Base-by-base conservation (phyloP, 2,329 filamentous ascomycete species). In the Trichocomaceae sp. region DNA sequence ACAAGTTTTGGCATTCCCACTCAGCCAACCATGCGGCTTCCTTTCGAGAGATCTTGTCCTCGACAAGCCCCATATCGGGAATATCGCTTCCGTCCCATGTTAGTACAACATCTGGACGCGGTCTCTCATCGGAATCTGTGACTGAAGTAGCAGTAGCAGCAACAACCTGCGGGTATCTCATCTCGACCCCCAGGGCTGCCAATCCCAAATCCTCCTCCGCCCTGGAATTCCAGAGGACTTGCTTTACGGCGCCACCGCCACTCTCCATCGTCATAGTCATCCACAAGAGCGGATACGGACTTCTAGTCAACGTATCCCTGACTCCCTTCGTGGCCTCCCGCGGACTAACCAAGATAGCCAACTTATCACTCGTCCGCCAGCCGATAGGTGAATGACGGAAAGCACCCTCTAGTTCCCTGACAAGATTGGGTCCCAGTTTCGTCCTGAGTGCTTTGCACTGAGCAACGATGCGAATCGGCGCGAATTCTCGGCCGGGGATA, bases 251-350 rank as follows among this genome's bases (percentile, higher is more conserved):
- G 17, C 69, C 70, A 50, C 69, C 70, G 50, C 69, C 66, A 50
- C 65, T 55, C 56, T 71, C 70, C 56, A 75, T 68, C 64, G 75
- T 67, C 62, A 76, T 26, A 3, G 23, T 26, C 23, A 26, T 68
- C 74, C 75, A 95, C 0, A 84, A 84, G 77, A 96, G 80, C 0
- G 90, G 87, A 74, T 81, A 84, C 37, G 74, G 69, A 64, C 86
- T 87, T 56, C 82, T 75, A 4, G 79, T 79, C 60, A 96, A 65
- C 22, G 88, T 83, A 47, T 90, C 84, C 55, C 88, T 75, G 2
- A 95, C 83, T 1, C 91, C 92, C 64, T 83, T 87, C 0, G 90
- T 95, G 31, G 90, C 87, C 52, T 83, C 77, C 58, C 79, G 77
- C 59, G 85, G 83, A 3, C 83, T 80, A 22, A 87, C 85, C 52